Base-by-base conservation (phyloP, 768 basidiomycete species). In the Phanerodontia chrysosporium region DNA sequence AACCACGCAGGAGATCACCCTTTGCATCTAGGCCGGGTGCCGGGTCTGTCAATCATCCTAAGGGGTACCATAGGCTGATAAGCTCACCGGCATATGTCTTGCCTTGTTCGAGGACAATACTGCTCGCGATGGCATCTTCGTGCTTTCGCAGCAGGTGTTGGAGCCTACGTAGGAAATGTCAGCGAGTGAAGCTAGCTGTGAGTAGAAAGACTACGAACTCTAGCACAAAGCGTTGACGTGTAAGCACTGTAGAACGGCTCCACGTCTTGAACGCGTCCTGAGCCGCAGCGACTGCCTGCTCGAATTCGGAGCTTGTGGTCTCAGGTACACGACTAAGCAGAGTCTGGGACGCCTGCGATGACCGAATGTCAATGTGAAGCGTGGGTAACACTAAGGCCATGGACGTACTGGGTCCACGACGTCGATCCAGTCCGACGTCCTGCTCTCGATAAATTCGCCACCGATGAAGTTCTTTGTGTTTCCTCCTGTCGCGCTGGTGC, bases 51-150 rank as follows among this genome's bases (percentile, higher is more conserved):
- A 51, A 49, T 49, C 28, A 1, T 28, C 8, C 48, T 16, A 49
- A 28, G 4, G 9, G 7, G 27, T 12, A 28, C 24, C 28, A 49
- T 25, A 28, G 28, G 4, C 39, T 42, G 4, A 10, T 7, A n/a
- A 28, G 61, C 74, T 16, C 64, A 90, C 90, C 90, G 62, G 90
- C 84, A 45, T 91, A 74, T 0, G 96, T 99, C 76, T 98, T 98
- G 16, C 96, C 96, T 74, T 98, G 96, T 70, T 98, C 95, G 22
- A 98, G 75, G 25, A 95, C 93, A 57, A 98, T 98, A 65, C 88
- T 93, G 45, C 78, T 80, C 0, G 95, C 95, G 56, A 99, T 81
- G 51, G 87, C 88, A 66, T 93, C 92, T 8, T 87, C 81, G 70
- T 98, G 86, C 70, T 91, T 78, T 46, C 95, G 87, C 58, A 99